phyloP scores from a whole-genome alignment of 2,329 filamentous ascomycete species.

The Epichloe baconii region DNA sequence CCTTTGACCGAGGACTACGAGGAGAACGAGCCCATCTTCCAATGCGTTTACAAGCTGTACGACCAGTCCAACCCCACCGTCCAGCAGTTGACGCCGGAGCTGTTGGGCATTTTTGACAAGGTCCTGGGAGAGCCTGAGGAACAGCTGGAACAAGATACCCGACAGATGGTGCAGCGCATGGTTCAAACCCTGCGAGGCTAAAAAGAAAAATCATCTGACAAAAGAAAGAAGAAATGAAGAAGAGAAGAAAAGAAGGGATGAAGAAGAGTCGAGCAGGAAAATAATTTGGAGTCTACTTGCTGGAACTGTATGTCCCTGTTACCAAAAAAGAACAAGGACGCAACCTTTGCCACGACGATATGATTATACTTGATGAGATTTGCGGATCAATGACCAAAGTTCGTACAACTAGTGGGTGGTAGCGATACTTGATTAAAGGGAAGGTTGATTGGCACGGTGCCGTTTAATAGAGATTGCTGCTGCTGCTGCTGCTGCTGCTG shows the following conservation, averaged over 20 bases:
- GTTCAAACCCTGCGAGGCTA: slow-evolving; percentile 31
- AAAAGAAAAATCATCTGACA: background rate
- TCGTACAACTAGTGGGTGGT: background rate
- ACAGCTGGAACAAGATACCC: slow-evolving; percentile 61
- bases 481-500: no score
- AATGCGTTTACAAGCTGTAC: slow-evolving; percentile 81
- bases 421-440: background rate
- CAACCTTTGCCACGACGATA: slow-evolving; percentile 2
- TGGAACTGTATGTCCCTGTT: background rate
- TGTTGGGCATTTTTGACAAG: slow-evolving; percentile 59
- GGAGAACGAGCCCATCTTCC: slow-evolving; percentile 89
- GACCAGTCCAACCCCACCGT: slow-evolving; percentile 56
- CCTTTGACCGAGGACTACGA: slow-evolving; percentile 89
- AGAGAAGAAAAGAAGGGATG: background rate
- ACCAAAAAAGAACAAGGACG: background rate
- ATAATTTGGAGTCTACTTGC: background rate
- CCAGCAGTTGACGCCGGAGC: slow-evolving; percentile 53
- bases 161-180: slow-evolving; percentile 50
- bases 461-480: background rate
- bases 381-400: slow-evolving; percentile 3
- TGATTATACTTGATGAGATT: slow-evolving; percentile 5
- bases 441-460: background rate
- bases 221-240: background rate
- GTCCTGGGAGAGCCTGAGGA: slow-evolving; percentile 60
- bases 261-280: background rate